phyloP scores from a whole-genome alignment of 306 rosid species.

The Vachellia collinsii region DNA sequence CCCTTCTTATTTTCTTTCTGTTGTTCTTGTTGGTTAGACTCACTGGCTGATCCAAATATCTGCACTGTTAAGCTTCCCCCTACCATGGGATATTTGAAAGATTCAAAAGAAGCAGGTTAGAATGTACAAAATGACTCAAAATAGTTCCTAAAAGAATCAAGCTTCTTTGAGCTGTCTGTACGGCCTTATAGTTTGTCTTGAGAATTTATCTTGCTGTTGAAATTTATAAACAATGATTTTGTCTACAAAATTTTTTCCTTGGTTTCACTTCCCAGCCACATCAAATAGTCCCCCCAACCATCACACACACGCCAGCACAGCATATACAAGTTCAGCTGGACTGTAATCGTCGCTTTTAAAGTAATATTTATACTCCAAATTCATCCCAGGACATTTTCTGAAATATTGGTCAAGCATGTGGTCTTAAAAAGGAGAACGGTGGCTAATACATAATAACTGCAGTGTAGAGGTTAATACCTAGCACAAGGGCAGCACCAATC shows the following conservation, averaged over 20 bases:
- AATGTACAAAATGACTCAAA: background rate
- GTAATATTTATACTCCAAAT: background rate
- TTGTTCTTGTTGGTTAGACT: slow-evolving; percentile 39
- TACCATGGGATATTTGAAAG: slow-evolving; percentile 33
- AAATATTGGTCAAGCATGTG: background rate
- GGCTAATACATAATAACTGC: background rate
- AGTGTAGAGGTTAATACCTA: slow-evolving; percentile 47
- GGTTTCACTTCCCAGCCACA: background rate
- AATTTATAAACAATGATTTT: background rate
- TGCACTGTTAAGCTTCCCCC: slow-evolving; percentile 80
- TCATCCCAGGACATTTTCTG: slow-evolving; percentile 1
- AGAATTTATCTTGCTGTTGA: background rate
- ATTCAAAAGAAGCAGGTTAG: slow-evolving; percentile 3
- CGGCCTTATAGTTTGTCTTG: background rate
- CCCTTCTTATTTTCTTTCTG: slow-evolving; percentile 41
- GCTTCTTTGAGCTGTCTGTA: background rate
- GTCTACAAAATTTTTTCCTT: background rate
- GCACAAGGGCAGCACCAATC: slow-evolving; percentile 81
- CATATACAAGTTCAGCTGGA: background rate
- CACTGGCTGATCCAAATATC: slow-evolving; percentile 50
- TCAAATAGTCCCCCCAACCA: background rate
- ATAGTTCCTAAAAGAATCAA: background rate
- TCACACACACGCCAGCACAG: background rate
- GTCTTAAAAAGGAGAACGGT: background rate
- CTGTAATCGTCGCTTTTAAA: background rate